Evolutionary conservation across 1,284 basidiomycete species (phyloP).

Genomic region (Trichosporon sp.): DNA sequence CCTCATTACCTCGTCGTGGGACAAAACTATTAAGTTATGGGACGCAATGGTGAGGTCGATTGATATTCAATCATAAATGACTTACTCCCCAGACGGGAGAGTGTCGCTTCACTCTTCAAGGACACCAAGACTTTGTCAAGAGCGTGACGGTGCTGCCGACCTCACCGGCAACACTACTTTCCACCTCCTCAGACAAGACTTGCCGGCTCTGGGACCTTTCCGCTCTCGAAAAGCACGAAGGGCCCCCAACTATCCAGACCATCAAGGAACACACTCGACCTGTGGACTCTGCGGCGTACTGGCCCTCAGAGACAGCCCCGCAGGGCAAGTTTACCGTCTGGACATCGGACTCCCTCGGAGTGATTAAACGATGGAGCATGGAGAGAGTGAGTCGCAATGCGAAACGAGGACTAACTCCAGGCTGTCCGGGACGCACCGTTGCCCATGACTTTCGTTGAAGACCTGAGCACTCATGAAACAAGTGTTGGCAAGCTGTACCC

Average conservation of each 20-base stretch:
- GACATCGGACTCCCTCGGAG: constrained; percentile 80
- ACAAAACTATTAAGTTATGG: constrained; percentile 83
- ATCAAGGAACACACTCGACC: constrained; percentile 34
- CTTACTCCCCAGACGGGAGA: constrained; percentile 58
- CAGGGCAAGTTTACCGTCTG: constrained; percentile 55
- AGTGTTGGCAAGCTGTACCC: constrained; percentile 59
- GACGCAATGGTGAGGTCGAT: constrained; percentile 59
- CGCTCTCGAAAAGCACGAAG: constrained; percentile 50
- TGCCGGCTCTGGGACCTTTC: constrained; percentile 73
- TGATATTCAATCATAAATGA: not conserved
- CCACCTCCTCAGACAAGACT: constrained; percentile 85
- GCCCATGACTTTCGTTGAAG: constrained; percentile 23
- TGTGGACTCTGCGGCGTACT: constrained; percentile 39
- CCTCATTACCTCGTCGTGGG: constrained; percentile 85
- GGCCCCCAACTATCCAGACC: constrained; percentile 58
- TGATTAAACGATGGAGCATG: constrained; percentile 57
- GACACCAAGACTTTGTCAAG: constrained; percentile 85
- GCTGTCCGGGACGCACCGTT: not conserved
- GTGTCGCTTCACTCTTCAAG: constrained; percentile 65
- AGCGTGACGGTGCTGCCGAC: constrained; percentile 64
- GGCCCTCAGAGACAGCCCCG: constrained; percentile 34
- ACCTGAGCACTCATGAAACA: constrained; percentile 51
- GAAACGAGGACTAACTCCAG: not conserved
- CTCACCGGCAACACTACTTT: constrained; percentile 60
- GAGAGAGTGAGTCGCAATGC: constrained; percentile 14